Evolutionary conservation across 345 rosid genomes (phyloP), one percentile per base, ranked within the genome.

Genomic region (Barbarea vulgaris): DNA sequence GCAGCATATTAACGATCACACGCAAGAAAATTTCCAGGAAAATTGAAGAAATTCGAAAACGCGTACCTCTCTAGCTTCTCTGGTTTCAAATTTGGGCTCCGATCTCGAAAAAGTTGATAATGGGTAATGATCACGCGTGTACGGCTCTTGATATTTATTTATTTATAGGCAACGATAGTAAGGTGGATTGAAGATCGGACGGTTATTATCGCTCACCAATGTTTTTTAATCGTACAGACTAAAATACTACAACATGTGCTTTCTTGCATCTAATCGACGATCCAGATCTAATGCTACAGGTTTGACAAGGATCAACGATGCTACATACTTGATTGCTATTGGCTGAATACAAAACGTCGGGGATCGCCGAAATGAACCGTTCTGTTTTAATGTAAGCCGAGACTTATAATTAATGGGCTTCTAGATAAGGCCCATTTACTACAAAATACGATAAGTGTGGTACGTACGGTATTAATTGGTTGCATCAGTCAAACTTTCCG

Each of bases 141-240:
- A 10, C 1, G 76, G 36, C 60, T 64, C 47, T 56, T 47, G 72
- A 46, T 55, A 70, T 27, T 27, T 27, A 28, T 64, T 18, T 0
- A 47, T 70, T 64, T 77, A 77, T 77, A 77, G 71, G 71, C 71
- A 70, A 56, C 71, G 71, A 77, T 62, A 18, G 30, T 5, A 22
- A 7, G 13, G 3, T 44, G 17, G 28, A 47, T 25, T 27, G 5
- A 55, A 14, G 25, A 77, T 77, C 76, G 46, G 61, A 77, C 72
- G 80, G 80, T 37, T 77, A 22, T 7, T 44, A 64, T 55, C 37
- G 59, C 54, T 70, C 50, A 28, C 4, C 30, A 28, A 24, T 61
- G 67, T 52, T 70, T 34, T 67, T n/a, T 25, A 70, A 77, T 77
- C 80, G 19, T 63, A 56, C 76, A 67, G 47, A 21, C 2, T 34